A percentile compares a stretch with the other conserved stretches of the same genome.
phyloP scores from a whole-genome alignment of 2,329 filamentous ascomycete genomes.

The Exophiala lecanii-corni region DNA sequence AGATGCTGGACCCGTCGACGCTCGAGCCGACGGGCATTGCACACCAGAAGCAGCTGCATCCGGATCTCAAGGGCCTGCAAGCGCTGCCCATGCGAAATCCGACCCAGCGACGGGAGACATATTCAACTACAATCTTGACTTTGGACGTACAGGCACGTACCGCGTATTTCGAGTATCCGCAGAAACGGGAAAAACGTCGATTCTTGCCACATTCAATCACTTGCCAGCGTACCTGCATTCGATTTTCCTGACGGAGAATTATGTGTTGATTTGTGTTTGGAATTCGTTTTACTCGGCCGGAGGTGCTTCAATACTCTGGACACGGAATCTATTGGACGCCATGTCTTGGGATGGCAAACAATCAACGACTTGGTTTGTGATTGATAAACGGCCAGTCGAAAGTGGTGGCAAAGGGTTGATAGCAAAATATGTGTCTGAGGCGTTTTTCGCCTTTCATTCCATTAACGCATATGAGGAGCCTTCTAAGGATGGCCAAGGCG shows the following conservation, averaged over 20 bases:
- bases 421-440: slow-evolving; percentile 61
- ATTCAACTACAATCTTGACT: slow-evolving; percentile 75
- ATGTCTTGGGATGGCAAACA: slow-evolving; percentile 58
- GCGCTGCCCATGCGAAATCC: slow-evolving; percentile 66
- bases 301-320: slow-evolving; percentile 59
- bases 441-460: slow-evolving; percentile 75
- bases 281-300: slow-evolving; percentile 55
- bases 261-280: slow-evolving; percentile 70
- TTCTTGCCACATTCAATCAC: slow-evolving; percentile 62
- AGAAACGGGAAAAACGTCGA: slow-evolving; percentile 59
- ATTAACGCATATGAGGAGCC: slow-evolving; percentile 70
- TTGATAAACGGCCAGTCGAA: slow-evolving; percentile 53
- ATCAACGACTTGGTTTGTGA: slow-evolving; percentile 65
- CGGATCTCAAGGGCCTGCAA: slow-evolving; percentile 63
- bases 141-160: slow-evolving; percentile 54
- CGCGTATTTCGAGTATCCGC: slow-evolving; percentile 64
- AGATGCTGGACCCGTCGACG: slow-evolving; percentile 63
- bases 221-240: slow-evolving; percentile 75
- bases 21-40: slow-evolving; percentile 67
- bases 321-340: slow-evolving; percentile 64
- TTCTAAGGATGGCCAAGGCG: slow-evolving; percentile 32
- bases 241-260: slow-evolving; percentile 66
- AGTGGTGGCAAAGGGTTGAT: slow-evolving; percentile 59
- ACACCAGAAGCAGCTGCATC: slow-evolving; percentile 59
- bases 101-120: slow-evolving; percentile 70